Evolutionary conservation across 148 eudicot species (phyloP).

Genomic region (Silene latifolia): DNA sequence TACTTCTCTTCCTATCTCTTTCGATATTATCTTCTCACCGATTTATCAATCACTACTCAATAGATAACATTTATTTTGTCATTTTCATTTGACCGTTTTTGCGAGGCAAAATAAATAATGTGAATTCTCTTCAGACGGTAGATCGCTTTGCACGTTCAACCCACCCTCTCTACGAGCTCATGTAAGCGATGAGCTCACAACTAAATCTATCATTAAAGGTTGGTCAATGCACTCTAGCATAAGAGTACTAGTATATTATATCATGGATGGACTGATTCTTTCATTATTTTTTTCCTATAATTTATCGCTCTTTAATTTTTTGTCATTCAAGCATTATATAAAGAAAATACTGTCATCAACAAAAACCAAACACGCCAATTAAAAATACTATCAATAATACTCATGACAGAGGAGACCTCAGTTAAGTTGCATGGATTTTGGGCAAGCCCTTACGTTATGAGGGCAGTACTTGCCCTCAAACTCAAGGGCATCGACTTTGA

Average conservation of each 20-base stretch:
- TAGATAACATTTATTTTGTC: too few species aligned
- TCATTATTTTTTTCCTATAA: background rate
- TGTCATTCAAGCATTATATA: background rate
- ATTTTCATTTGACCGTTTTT: too few species aligned
- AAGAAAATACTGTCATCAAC: background rate
- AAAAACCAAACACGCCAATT: background rate
- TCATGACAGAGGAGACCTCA: constrained; percentile 18
- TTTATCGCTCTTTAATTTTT: too few species aligned
- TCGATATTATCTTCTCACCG: too few species aligned
- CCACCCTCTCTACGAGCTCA: background rate
- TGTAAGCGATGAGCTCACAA: constrained; percentile 4
- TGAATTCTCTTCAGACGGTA: too few species aligned
- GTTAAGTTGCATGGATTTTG: constrained; percentile 32
- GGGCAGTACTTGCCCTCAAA: constrained; percentile 28
- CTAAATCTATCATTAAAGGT: too few species aligned
- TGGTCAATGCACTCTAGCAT: too few species aligned
- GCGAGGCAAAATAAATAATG: too few species aligned
- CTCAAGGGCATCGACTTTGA: constrained; percentile 34
- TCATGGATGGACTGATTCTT: background rate
- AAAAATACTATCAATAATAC: background rate
- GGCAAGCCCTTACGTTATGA: constrained; percentile 29
- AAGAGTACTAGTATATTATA: too few species aligned
- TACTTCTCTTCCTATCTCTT: too few species aligned
- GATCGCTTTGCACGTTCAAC: too few species aligned
- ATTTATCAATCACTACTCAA: too few species aligned